Evolutionary conservation across 2,329 filamentous ascomycete genomes (phyloP), one percentile per base, ranked within the genome.

Genomic region (Apiospora arundinis): DNA sequence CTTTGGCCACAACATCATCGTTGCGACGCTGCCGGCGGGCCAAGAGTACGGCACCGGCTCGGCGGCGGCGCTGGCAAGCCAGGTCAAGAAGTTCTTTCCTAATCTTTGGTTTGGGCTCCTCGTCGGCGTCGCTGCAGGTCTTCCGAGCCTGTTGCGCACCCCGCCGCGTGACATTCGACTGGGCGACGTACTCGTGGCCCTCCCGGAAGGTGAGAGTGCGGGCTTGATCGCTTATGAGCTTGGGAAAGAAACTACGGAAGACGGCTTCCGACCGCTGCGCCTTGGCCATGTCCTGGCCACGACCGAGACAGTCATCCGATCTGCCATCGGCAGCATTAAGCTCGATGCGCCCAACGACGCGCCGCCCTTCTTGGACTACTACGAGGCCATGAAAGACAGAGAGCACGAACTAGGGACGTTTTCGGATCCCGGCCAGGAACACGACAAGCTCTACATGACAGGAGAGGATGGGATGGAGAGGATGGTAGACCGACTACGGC

Each of bases 51-150:
- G 80, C 23, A 81, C 75, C 0, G 76, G 74, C 6, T 80, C 81
- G 2, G 79, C 80, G 1, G 78, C 79, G 1, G 77, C 78, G 5
- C 76, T 83, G 0, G 80, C 79, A 0, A 77, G 77, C 42, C 78
- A 83, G 52, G 74, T 82, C 12, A 81, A 79, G 68, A 78, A 63
- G 23, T 78, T 76, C 63, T 82, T 82, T 37, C 78, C 78, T 0
- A 82, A 82, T 66, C 74, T 84, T 18, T 80, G 79, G 76, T 81
- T 82, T 45, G 79, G 80, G 0, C 74, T 84, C 0, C 74, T 83
- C 1, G 80, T 83, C 12, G 81, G 81, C 32, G 76, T 83, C 12
- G 80, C 79, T 5, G 78, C 80, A 0, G 81, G 81, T 0, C 76
- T 83, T 2, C 81, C 80, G 0, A 74, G 79, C 40, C 72, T 81